Percentiles rank a stretch among this genome's conserved stretches.
phyloP scores from a whole-genome alignment of 495 filamentous ascomycete genomes.

The Lasiosphaeriaceae sp. region DNA sequence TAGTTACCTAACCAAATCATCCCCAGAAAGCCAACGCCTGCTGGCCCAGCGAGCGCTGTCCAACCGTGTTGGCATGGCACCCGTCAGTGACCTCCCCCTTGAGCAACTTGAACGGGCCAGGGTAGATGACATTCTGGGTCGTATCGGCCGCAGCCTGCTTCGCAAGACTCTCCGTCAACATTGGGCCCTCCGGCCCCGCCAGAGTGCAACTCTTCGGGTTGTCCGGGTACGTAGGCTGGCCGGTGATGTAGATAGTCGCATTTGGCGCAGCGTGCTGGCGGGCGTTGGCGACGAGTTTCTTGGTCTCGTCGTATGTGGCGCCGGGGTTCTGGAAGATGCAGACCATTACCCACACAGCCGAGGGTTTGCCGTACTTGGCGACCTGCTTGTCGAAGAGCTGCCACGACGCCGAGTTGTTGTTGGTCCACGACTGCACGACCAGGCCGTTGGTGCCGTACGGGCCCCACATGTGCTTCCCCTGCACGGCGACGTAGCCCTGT shows the following conservation, averaged over 20 bases:
- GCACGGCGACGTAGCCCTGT: slow-evolving; percentile 24
- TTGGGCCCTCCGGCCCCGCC: slow-evolving; percentile 18
- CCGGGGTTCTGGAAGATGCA: slow-evolving; percentile 27
- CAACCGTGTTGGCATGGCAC: slow-evolving; percentile 26
- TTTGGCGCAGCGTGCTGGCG: slow-evolving; percentile 23
- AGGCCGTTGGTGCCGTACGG: slow-evolving; percentile 28
- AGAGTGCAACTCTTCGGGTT: slow-evolving; percentile 20
- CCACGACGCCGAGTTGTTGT: slow-evolving; percentile 21
- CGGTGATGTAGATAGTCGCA: slow-evolving; percentile 27
- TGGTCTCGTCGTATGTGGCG: slow-evolving; percentile 25
- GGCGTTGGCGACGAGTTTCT: slow-evolving; percentile 25
- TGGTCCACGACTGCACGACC: slow-evolving; percentile 27
- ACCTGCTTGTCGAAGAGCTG: slow-evolving; percentile 19
- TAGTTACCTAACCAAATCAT: slow-evolving; percentile 1
- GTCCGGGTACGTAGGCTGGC: slow-evolving; percentile 26
- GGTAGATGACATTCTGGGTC: slow-evolving; percentile 20
- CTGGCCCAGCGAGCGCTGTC: slow-evolving; percentile 22
- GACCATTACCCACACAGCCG: slow-evolving; percentile 20
- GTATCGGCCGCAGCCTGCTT: slow-evolving; percentile 22
- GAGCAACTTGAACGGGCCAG: slow-evolving; percentile 24
- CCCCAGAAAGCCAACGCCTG: slow-evolving; percentile 27
- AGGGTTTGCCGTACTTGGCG: slow-evolving; percentile 19
- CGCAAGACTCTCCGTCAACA: slow-evolving; percentile 22
- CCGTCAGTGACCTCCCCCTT: slow-evolving; percentile 24
- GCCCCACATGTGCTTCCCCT: slow-evolving; percentile 23